Evolutionary conservation across 768 basidiomycete species (phyloP).

Genomic region (Gelatoporia subvermispora): DNA sequence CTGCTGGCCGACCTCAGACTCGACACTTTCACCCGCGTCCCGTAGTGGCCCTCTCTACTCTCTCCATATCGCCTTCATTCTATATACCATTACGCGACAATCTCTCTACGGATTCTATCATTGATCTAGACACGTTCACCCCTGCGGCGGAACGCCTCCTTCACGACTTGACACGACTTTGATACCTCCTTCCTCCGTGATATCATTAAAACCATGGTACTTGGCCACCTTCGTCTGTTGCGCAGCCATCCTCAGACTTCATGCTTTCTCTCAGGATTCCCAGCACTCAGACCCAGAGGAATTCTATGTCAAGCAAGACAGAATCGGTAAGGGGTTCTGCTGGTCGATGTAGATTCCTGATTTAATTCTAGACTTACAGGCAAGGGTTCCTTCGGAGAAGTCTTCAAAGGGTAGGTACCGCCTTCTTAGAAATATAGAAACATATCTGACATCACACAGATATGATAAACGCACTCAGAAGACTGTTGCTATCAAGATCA

Average conservation of each 20-base stretch:
- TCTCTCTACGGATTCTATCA: too few relatives aligned
- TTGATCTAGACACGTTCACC: too few relatives aligned
- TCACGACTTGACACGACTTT: slow-evolving; percentile 1
- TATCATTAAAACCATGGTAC: background rate
- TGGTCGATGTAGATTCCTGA: slow-evolving; percentile 16
- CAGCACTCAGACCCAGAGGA: slow-evolving; percentile 89
- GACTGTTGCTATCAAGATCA: slow-evolving; percentile 99
- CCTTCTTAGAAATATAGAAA: background rate
- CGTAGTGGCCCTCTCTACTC: background rate
- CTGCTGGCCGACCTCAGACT: background rate
- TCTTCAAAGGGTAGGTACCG: slow-evolving; percentile 85
- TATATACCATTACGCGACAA: too few relatives aligned
- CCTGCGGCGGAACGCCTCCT: background rate
- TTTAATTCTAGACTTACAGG: slow-evolving; percentile 43
- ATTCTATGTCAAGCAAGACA: slow-evolving; percentile 94
- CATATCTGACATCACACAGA: slow-evolving; percentile 35
- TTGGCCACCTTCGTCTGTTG: background rate
- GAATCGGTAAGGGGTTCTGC: slow-evolving; percentile 62
- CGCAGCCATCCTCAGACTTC: slow-evolving; percentile 1
- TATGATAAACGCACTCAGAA: slow-evolving; percentile 94
- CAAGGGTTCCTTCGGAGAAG: slow-evolving; percentile 98
- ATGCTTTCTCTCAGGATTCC: slow-evolving; percentile 45
- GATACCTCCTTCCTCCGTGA: background rate
- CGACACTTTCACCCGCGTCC: slow-evolving; percentile 8
- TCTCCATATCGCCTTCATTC: slow-evolving; percentile 2